Evolutionary conservation across 2,329 filamentous ascomycete species (phyloP).

Genomic region (Pezicula neosporulosa): DNA sequence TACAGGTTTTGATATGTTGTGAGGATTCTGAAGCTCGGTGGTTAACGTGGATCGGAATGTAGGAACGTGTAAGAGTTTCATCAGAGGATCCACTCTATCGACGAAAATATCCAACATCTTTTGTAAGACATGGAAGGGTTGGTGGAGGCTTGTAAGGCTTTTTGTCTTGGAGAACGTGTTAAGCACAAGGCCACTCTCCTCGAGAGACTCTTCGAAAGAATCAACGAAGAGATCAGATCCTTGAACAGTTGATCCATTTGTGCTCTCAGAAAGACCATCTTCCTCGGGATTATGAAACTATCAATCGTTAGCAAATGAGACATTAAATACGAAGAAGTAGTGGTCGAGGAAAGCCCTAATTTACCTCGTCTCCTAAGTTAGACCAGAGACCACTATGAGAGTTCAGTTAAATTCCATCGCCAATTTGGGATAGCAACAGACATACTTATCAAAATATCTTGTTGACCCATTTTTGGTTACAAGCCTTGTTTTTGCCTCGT

Average conservation of each 20-base stretch:
- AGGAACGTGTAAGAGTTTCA: slow-evolving; percentile 64
- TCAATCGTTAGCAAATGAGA: slow-evolving; percentile 5
- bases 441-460: slow-evolving; percentile 23
- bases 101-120: slow-evolving; percentile 66
- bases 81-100: slow-evolving; percentile 62
- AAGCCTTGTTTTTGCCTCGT: slow-evolving; percentile 16
- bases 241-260: slow-evolving; percentile 4
- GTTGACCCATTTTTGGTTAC: slow-evolving; percentile 17
- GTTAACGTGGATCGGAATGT: slow-evolving; percentile 29
- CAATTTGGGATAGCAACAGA: not conserved
- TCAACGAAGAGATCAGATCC: slow-evolving; percentile 1
- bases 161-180: not conserved
- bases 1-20: slow-evolving; percentile 6
- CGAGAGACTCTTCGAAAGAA: slow-evolving; percentile 2
- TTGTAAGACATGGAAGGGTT: slow-evolving; percentile 4
- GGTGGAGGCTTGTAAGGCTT: slow-evolving; percentile 1
- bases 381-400: slow-evolving; percentile 23
- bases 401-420: not conserved
- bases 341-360: not conserved
- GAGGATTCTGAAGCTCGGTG: not conserved
- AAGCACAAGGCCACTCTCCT: slow-evolving; percentile 11
- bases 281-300: slow-evolving; percentile 18
- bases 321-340: not conserved
- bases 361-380: slow-evolving; percentile 27
- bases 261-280: slow-evolving; percentile 4